Percentiles rank a stretch among this genome's conserved stretches.
Conservation (phyloP, 495 filamentous ascomycete genomes). For the Thermochaetoides thermophila region DNA sequence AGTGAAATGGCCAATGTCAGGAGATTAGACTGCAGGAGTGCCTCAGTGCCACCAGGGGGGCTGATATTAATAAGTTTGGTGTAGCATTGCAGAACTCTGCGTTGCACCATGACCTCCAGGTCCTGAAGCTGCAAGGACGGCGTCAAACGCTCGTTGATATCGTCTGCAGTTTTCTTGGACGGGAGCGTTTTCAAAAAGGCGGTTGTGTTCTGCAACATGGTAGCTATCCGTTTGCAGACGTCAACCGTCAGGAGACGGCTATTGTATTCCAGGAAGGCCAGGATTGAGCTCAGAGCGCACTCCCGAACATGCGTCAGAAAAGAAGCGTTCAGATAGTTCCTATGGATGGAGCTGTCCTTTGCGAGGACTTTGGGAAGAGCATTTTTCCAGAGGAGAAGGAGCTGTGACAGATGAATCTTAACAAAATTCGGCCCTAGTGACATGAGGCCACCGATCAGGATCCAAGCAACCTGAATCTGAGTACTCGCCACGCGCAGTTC, state of each 20-base stretch:
- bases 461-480: slow-evolving; percentile 97
- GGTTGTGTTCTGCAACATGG: slow-evolving; percentile 91
- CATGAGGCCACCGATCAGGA: slow-evolving; percentile 91
- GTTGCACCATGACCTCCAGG: slow-evolving; percentile 80
- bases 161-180: slow-evolving; percentile 72
- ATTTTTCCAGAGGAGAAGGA: slow-evolving; percentile 96
- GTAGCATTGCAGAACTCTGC: slow-evolving; percentile 89
- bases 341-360: slow-evolving; percentile 71
- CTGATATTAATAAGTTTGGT: slow-evolving; percentile 78
- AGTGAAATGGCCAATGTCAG: slow-evolving; percentile 82
- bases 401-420: slow-evolving; percentile 92
- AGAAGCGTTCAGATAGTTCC: slow-evolving; percentile 71
- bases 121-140: slow-evolving; percentile 85
- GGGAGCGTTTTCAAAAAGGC: slow-evolving; percentile 75
- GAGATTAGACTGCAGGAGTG: slow-evolving; percentile 79
- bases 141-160: slow-evolving; percentile 69
- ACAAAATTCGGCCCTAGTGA: slow-evolving; percentile 94
- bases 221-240: slow-evolving; percentile 81
- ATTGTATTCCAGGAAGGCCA: slow-evolving; percentile 91
- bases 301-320: slow-evolving; percentile 92
- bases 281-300: slow-evolving; percentile 80
- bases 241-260: slow-evolving; percentile 81
- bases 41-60: slow-evolving; percentile 64
- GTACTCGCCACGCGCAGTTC: slow-evolving; percentile 84
- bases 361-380: slow-evolving; percentile 85